Conservation (phyloP, 495 filamentous ascomycete species). For the Penicillium herquei region DNA sequence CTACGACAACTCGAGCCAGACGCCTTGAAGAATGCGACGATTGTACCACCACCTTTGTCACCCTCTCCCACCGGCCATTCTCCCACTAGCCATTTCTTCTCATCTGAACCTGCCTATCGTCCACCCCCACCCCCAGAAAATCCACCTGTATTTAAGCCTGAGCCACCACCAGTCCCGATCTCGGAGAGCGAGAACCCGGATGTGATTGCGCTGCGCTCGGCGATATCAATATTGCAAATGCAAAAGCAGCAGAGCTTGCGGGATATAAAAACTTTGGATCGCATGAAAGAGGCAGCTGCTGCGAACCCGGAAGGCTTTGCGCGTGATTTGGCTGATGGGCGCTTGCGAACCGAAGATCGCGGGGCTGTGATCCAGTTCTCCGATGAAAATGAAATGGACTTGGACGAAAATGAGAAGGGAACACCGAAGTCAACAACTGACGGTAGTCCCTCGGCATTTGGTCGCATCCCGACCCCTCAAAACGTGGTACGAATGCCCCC, state of each 20-base stretch:
- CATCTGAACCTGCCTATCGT: slow-evolving; percentile 10
- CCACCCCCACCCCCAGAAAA: slow-evolving; percentile 15
- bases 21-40: slow-evolving; percentile 28
- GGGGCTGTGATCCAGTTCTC: slow-evolving; percentile 40
- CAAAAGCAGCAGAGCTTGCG: slow-evolving; percentile 72
- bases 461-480: slow-evolving; percentile 71
- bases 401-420: slow-evolving; percentile 34
- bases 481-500: slow-evolving; percentile 79
- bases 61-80: slow-evolving; percentile 31
- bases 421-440: slow-evolving; percentile 12
- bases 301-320: slow-evolving; percentile 68
- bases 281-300: slow-evolving; percentile 62
- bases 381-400: slow-evolving; percentile 34
- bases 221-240: slow-evolving; percentile 78
- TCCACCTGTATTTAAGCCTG: slow-evolving; percentile 32
- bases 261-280: slow-evolving; percentile 65
- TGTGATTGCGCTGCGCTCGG: slow-evolving; percentile 75
- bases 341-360: slow-evolving; percentile 41
- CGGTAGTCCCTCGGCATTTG: slow-evolving; percentile 35
- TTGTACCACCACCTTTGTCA: slow-evolving; percentile 36
- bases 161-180: slow-evolving; percentile 64
- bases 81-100: slow-evolving; percentile 21
- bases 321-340: slow-evolving; percentile 57
- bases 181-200: slow-evolving; percentile 78
- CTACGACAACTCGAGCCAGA: slow-evolving; percentile 41